Base-by-base conservation (phyloP, 1,284 basidiomycete genomes). In the Wolfiporia cocos region DNA sequence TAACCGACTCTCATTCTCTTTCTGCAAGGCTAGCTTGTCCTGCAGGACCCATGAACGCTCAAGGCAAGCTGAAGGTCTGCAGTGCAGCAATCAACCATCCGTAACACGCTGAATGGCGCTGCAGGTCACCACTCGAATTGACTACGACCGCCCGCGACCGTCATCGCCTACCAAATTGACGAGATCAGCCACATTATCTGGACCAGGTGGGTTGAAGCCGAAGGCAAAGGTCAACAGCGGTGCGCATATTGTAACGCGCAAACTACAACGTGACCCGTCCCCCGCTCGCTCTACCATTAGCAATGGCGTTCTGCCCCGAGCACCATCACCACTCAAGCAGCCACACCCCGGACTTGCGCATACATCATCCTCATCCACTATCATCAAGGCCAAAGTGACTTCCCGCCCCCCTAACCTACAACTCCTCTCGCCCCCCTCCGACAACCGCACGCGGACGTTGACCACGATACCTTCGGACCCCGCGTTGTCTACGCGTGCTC, bases 151-250 rank as follows among this genome's bases (percentile, higher is more conserved):
- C 49, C 41, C 56, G 34, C 65, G 76, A 31, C 72, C 76, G 4
- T 54, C 59, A 14, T 79, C 78, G 4, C 81, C 82, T 20, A 57
- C 65, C 43, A 81, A 80, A 51, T 50, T 50, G 46, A 61, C 63
- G 3, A n/a, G n/a, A n/a, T 52, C 63, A 2, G 51, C 64, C 17
- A 62, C 66, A 15, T 53, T 63, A 24, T 62, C 69, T 3, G 57
- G 63, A 10, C 56, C 59, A 19, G 49, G 59, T 5, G 33, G 50
- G 21, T 63, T 71, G 29, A 65, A 73, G 44, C 76, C 76, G 6
- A 80, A 69, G 54, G 78, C 77, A 38, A 84, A 78, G 58, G 68
- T 85, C 23, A 82, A 76, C 51, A 70, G 63, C 46, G 74, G 67
- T 51, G 78, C 76, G 35, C 70, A 67, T 24, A 55, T 67, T 5